These are phyloP conservation scores for Fraxinus quadrangulata DNA, from an alignment of 257 asterid genomes.

Conservation along the genomic window DNA sequence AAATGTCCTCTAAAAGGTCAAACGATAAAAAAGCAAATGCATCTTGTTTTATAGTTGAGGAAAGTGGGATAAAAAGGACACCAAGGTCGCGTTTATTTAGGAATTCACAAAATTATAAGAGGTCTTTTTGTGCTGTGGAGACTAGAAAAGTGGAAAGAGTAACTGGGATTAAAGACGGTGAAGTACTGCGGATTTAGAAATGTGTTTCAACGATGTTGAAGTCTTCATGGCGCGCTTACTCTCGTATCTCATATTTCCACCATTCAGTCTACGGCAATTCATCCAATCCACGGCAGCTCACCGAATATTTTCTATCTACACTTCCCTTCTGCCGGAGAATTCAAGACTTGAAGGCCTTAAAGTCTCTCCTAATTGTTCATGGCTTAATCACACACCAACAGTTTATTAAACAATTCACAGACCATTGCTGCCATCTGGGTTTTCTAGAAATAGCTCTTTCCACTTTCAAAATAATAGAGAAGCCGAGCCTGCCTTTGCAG, in stretches of 20 bases:
- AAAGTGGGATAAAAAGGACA: too few relatives aligned
- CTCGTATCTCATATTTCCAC: neutral
- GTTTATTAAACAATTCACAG: constrained; percentile 35
- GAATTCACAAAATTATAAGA: too few relatives aligned
- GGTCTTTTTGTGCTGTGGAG: too few relatives aligned
- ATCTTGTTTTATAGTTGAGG: too few relatives aligned
- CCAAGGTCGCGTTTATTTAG: too few relatives aligned
- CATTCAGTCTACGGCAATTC: neutral
- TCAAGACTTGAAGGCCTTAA: constrained; percentile 48
- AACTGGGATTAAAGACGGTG: neutral
- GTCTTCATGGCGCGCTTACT: neutral
- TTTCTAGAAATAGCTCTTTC: constrained; percentile 49
- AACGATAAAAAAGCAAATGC: too few relatives aligned
- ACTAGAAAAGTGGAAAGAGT: neutral
- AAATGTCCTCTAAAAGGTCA: too few relatives aligned
- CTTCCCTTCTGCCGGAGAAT: constrained; percentile 43
- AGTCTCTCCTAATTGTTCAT: constrained; percentile 35
- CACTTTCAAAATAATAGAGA: constrained; percentile 30
- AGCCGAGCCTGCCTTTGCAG: constrained; percentile 40
- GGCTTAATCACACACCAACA: constrained; percentile 39
- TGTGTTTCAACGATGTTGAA: neutral
- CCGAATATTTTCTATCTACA: constrained; percentile 30
- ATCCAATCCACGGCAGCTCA: neutral
- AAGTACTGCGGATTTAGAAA: neutral
- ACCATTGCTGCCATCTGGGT: constrained; percentile 50